Evolutionary conservation across 139 green algal species (phyloP), one percentile per base, ranked within the genome.

Genomic region (Chlorella sp.): DNA sequence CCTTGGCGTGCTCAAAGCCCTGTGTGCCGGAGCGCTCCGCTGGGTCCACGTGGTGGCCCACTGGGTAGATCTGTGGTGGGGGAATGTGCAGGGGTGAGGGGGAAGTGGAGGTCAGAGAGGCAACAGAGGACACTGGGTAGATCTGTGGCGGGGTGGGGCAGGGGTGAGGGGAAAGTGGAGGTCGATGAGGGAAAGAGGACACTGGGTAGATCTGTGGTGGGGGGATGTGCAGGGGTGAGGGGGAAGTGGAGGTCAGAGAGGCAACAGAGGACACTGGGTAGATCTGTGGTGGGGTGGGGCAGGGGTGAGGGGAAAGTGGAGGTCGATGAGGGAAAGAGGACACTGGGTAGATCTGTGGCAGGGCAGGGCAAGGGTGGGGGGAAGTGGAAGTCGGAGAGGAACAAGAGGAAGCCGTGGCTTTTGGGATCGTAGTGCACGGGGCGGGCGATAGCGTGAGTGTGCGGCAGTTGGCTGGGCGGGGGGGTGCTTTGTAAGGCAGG

Each of bases 1-100:
- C 76, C 75, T 90, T 88, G 18, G 75, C 93, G 66, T 83, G 87
- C 66, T 96, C 93, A 19, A 89, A 87, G 1, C 93, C 93, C 3
- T 79, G 2, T 37, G 90, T 42, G 0, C 91, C 78, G 0, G 87
- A n/a, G 0, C 76, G 53, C 24, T 61, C 85, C 2, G 85, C 85
- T 3, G 85, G 85, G n/a, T 89, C 71, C 3, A 89, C 48, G 57
- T 89, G 64, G 69, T 89, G 85, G 2, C 85, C 85, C 69, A 89
- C 85, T 36, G 85, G 30, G 32, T 48, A 86, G 53, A 73, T 69
- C 42, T 68, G 39, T 3, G 16, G 48, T 21, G 76, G 18, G 18
- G 36, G 7, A 7, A 57, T 18, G 19, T 24, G 79, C 3, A 22
- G 39, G 34, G 0, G 39, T 1, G 40, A 24, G 5, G 26, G 9